These are phyloP conservation scores for Bryum argenteum DNA, from an alignment of 225 moss, liverwort and hornwort species.

Conservation along the genomic window DNA sequence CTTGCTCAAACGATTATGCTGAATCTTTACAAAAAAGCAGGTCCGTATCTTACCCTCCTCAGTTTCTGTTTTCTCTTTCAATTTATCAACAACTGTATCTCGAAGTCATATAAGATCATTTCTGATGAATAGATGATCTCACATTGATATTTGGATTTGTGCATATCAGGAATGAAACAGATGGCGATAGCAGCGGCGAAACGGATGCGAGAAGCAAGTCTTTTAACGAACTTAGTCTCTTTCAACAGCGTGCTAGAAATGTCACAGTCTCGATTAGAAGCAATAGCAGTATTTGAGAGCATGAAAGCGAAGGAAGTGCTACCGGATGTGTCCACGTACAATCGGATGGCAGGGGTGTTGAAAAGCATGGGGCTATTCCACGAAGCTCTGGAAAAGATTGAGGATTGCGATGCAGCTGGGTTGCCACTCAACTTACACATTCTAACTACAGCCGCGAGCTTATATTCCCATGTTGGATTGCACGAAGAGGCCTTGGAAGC, in stretches of 20 bases:
- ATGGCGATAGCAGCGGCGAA: constrained; percentile 68
- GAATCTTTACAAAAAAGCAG: constrained; percentile 78
- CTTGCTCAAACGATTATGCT: constrained; percentile 74
- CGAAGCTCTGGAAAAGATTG: constrained; percentile 68
- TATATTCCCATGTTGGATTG: constrained; percentile 70
- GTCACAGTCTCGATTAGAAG: constrained; percentile 74
- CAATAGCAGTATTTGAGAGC: constrained; percentile 61
- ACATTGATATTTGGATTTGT: constrained; percentile 21
- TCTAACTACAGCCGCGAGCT: constrained; percentile 68
- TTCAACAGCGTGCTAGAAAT: constrained; percentile 85
- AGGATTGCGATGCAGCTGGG: constrained; percentile 60
- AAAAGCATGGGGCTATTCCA: constrained; percentile 66
- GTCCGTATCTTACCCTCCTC: constrained; percentile 31
- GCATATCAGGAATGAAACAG: constrained; percentile 48
- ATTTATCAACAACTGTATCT: not conserved
- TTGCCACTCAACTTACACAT: constrained; percentile 64
- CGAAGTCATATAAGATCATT: not conserved
- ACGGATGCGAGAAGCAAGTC: constrained; percentile 56
- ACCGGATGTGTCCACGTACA: constrained; percentile 73
- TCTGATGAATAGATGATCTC: not conserved
- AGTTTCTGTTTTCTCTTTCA: not conserved
- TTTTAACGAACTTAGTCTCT: constrained; percentile 62
- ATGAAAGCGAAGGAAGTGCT: constrained; percentile 54
- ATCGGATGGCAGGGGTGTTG: constrained; percentile 69
- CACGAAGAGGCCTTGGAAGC: constrained; percentile 74